These are phyloP conservation scores for Penstemon davidsonii DNA, from an alignment of 257 asterid genomes.

Conservation along the genomic window DNA sequence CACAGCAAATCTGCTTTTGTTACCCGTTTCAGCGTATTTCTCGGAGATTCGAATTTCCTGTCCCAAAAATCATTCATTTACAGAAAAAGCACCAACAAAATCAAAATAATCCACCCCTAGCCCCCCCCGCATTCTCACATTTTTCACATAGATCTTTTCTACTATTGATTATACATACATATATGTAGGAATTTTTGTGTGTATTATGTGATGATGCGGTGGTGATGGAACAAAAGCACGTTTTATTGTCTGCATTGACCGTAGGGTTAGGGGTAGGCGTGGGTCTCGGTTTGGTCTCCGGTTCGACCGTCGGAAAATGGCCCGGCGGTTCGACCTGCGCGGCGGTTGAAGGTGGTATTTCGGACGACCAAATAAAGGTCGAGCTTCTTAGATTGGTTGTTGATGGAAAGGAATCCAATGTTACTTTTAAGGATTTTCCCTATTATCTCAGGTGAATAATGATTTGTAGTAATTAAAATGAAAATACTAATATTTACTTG, in stretches of 20 bases:
- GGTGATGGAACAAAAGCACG: slow-evolving; percentile 83
- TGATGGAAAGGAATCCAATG: slow-evolving; percentile 56
- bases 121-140: slow-evolving; percentile 16
- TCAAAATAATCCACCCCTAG: background rate
- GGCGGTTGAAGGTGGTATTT: slow-evolving; percentile 43
- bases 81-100: slow-evolving; percentile 1
- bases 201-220: slow-evolving; percentile 20
- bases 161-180: slow-evolving; percentile 4
- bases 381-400: slow-evolving; percentile 64
- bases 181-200: slow-evolving; percentile 1
- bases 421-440: slow-evolving; percentile 73
- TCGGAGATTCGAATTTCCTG: slow-evolving; percentile 42
- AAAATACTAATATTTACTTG: too few species aligned
- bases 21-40: slow-evolving; percentile 37
- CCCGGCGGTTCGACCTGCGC: slow-evolving; percentile 30
- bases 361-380: slow-evolving; percentile 55
- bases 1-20: slow-evolving; percentile 4
- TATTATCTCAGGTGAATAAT: slow-evolving; percentile 72
- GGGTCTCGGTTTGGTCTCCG: slow-evolving; percentile 76
- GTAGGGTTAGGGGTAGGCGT: slow-evolving; percentile 91
- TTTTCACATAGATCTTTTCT: slow-evolving; percentile 29
- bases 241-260: slow-evolving; percentile 79
- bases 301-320: slow-evolving; percentile 72
- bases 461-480: background rate
- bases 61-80: slow-evolving; percentile 5